Evolutionary conservation across 106 monocot genomes (phyloP), one percentile per base, ranked within the genome.

Genomic region (Hemerocallis citrina): DNA sequence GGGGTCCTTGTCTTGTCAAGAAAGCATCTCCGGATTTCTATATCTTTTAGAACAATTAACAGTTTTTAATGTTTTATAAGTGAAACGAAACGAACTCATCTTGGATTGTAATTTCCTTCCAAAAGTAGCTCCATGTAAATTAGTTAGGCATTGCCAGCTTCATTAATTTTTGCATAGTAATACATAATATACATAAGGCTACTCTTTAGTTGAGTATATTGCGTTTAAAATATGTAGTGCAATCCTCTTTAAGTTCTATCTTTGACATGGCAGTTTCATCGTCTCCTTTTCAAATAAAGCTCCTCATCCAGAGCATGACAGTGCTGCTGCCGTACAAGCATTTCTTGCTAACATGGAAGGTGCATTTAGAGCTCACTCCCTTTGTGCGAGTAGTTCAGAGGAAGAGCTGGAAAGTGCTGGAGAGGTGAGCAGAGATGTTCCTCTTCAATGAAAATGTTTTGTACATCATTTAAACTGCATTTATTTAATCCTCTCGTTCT

Each of bases 321-420:
- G 88, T 69, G 75, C 61, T 61, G n/a, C n/a, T n/a, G 71, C 88
- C 13, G 75, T 92, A 0, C 92, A 88, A 79, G 84, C 88, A 22
- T 92, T 92, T 62, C 83, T 92, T 30, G 61, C 78, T 37, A 84
- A 50, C 57, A 92, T 92, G 87, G 92, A 88, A 84, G 81, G 36
- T 51, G 80, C 75, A 36, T 92, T 92, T 47, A 79, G 76, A 37
- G 84, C 70, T 51, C 92, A 88, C 73, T 39, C 78, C 1, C 84
- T 88, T 59, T 92, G 83, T 80, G 84, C 88, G 67, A 73, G 73
- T 52, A 81, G 92, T 71, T 81, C 92, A 43, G 88, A 92, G 25
- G 92, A 92, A 69, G 92, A 88, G 54, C 63, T 92, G 35, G 92
- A 92, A 65, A 81, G 84, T 81, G 92, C 87, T 56, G 84, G 88